A percentile compares a stretch with the other conserved stretches of the same genome.
Conservation (phyloP, 345 rosid genomes). For the Noccaea bulbosa region DNA sequence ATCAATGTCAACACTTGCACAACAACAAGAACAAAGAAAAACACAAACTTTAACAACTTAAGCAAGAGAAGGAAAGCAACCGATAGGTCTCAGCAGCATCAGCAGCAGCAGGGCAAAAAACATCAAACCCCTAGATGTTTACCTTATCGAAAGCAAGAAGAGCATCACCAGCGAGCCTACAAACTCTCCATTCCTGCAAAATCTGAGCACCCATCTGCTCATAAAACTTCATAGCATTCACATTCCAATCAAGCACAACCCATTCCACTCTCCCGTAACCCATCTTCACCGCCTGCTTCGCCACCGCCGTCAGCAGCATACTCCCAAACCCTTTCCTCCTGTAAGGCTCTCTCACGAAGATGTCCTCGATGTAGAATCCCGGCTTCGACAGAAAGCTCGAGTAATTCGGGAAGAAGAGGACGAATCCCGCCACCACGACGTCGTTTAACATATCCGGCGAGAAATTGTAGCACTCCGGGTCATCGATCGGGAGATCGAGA, state of each 20-base stretch:
- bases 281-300: constrained; percentile 84
- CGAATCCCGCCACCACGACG: constrained; percentile 75
- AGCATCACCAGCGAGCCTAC: constrained; percentile 82
- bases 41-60: not conserved
- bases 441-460: constrained; percentile 41
- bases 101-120: not conserved
- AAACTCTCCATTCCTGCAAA: constrained; percentile 77
- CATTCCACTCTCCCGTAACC: constrained; percentile 89
- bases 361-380: constrained; percentile 81
- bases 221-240: constrained; percentile 76
- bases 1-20: constrained; percentile 26
- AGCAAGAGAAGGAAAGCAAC: not conserved
- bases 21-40: constrained; percentile 11
- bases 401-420: constrained; percentile 78
- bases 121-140: constrained; percentile 26
- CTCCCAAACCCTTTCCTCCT: constrained; percentile 80
- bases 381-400: constrained; percentile 72
- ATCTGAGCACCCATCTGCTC: constrained; percentile 89
- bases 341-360: constrained; percentile 80
- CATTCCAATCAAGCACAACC: constrained; percentile 93
- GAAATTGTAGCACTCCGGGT: constrained; percentile 61
- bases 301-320: constrained; percentile 79
- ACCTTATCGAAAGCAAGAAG: constrained; percentile 66
- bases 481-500: constrained; percentile 57
- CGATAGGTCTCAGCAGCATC: not conserved